Evolutionary conservation across 345 rosid species (phyloP).

Genomic region (Microthlaspi erraticum): DNA sequence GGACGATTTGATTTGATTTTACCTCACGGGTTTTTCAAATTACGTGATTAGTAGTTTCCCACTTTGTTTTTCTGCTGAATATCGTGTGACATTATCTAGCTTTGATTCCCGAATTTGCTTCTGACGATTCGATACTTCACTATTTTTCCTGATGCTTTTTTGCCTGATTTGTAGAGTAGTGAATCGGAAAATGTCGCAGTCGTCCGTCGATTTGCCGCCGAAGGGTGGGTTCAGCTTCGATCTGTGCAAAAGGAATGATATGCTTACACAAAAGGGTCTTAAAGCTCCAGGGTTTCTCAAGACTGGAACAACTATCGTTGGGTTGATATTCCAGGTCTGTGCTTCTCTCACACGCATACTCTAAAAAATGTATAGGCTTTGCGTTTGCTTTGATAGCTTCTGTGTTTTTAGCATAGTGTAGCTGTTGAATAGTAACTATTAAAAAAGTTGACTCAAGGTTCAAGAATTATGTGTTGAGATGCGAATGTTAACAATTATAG

Average conservation of each 20-base stretch:
- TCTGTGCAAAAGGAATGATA: conserved; percentile 80
- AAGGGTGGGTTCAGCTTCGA: conserved; percentile 89
- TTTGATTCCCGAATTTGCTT: not conserved
- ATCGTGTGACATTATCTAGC: not conserved
- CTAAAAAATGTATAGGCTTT: not conserved
- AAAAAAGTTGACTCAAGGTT: not conserved
- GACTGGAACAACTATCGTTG: conserved; percentile 98
- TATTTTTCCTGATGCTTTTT: conserved; percentile 1
- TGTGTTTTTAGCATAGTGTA: conserved; percentile 10
- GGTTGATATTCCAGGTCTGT: conserved; percentile 73
- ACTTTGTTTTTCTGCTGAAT: not conserved
- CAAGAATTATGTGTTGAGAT: not conserved
- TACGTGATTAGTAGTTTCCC: not conserved
- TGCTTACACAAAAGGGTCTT: conserved; percentile 69
- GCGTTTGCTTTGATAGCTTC: not conserved
- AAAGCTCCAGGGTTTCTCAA: conserved; percentile 71
- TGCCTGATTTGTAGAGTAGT: not conserved
- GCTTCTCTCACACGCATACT: not conserved
- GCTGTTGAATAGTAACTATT: not conserved
- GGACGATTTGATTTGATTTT: not conserved
- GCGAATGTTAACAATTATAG: not conserved
- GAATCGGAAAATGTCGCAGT: conserved; percentile 57
- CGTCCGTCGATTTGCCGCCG: conserved; percentile 54
- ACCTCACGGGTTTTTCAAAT: not conserved
- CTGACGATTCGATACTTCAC: not conserved